These are phyloP conservation scores for Dissoconium aciculare DNA, from an alignment of 2,329 filamentous ascomycete species.

Conservation along the genomic window DNA sequence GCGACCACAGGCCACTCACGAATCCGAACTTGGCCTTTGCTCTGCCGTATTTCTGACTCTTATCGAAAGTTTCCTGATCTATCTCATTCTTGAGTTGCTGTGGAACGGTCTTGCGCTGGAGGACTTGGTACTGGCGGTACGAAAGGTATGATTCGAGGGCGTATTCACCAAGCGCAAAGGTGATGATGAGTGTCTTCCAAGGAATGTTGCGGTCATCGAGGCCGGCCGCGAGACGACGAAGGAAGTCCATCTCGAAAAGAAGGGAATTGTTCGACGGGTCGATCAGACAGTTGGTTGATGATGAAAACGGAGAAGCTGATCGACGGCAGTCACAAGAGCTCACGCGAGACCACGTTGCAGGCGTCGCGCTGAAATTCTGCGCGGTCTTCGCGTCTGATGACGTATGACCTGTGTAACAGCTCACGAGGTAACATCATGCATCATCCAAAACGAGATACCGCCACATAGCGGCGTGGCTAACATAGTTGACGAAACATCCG, in stretches of 20 bases:
- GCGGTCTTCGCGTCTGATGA: no score
- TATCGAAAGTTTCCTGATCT: constrained; percentile 79
- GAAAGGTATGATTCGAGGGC: constrained; percentile 81
- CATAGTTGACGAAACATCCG: no score
- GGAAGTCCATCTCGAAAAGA: constrained; percentile 25
- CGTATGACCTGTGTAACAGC: no score
- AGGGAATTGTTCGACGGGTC: no score
- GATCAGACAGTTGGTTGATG: no score
- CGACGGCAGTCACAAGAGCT: no score
- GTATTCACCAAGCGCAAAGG: constrained; percentile 86
- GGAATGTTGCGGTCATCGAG: constrained; percentile 88
- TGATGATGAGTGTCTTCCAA: constrained; percentile 92
- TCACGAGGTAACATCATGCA: no score
- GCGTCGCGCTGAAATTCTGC: no score
- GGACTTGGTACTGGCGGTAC: constrained; percentile 73
- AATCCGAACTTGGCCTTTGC: constrained; percentile 87
- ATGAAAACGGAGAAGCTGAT: no score
- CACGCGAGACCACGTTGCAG: no score
- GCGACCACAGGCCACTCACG: constrained; percentile 64
- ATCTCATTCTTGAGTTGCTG: constrained; percentile 82
- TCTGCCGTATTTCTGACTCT: constrained; percentile 70
- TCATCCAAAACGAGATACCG: no score
- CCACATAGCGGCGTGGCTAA: no score
- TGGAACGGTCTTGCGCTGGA: constrained; percentile 65
- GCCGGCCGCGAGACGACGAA: constrained; percentile 57